phyloP scores from a whole-genome alignment of 192 early-diverging fungal species.

The Coemansia sp. region DNA sequence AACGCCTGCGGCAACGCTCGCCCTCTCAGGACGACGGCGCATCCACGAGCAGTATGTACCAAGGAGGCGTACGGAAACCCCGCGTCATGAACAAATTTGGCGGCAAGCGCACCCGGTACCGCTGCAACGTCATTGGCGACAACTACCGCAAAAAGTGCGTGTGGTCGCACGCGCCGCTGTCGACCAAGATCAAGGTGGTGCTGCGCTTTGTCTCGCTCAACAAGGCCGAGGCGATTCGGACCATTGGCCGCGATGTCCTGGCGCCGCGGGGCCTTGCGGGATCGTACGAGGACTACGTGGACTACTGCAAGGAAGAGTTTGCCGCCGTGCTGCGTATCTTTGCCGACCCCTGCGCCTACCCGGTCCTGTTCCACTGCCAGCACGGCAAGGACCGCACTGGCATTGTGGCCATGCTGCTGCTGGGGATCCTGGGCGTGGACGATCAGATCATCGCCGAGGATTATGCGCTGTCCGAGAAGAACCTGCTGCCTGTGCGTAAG shows the following conservation, averaged over 20 bases:
- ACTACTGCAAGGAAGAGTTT: constrained; percentile 51
- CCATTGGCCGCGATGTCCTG: constrained; percentile 45
- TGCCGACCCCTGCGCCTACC: constrained; percentile 50
- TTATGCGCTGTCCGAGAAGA: constrained; percentile 49
- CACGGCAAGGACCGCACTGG: constrained; percentile 66
- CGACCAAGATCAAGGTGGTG: constrained; percentile 43
- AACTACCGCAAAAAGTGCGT: constrained; percentile 48
- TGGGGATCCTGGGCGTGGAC: constrained; percentile 51
- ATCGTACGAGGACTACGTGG: constrained; percentile 50
- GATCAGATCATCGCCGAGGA: constrained; percentile 53
- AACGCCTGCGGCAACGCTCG: no score
- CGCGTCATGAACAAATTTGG: constrained; percentile 26
- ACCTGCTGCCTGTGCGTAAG: constrained; percentile 37
- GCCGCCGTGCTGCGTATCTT: constrained; percentile 49
- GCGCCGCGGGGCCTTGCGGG: constrained; percentile 42
- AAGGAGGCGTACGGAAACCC: constrained; percentile 1
- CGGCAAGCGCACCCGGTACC: constrained; percentile 35
- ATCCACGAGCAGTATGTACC: no score
- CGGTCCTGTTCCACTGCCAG: constrained; percentile 62
- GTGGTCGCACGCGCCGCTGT: constrained; percentile 45
- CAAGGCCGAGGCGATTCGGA: constrained; percentile 46
- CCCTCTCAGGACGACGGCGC: no score
- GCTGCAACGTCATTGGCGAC: constrained; percentile 48
- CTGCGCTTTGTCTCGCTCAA: constrained; percentile 45
- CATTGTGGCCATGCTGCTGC: constrained; percentile 52